Evolutionary conservation across 2,329 filamentous ascomycete species (phyloP), one percentile per base, ranked within the genome.

Genomic region (Botrytis sinoallii): DNA sequence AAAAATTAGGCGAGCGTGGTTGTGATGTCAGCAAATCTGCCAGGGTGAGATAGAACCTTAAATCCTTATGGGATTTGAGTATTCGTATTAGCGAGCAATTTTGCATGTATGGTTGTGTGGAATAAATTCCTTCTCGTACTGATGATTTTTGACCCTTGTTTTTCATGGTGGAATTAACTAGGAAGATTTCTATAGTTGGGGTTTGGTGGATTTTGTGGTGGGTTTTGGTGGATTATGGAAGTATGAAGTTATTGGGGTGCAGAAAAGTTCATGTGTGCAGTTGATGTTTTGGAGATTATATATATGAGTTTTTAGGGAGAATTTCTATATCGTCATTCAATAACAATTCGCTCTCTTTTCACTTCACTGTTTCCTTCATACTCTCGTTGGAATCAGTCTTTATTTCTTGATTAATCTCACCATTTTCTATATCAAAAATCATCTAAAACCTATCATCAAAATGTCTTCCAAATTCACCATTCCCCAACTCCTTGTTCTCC

Each of bases 381-480:
- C 48, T 42, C 48, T 57, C 18, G 12, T 32, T 29, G 5, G 5
- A 32, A 57, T 25, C 9, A 32, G 5, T 32, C 6, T 57, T 42
- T 16, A 57, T n/a, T 57, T 9, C 3, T 42, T 42, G 18, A 57
- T 22, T 42, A 25, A 9, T 32, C 25, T 3, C 38, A 57, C 35
- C 1, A 20, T 57, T 42, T 18, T 14, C 32, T 14, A 9, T 38
- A 42, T 6, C n/a, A 2, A 25, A 22, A 68, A 22, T 9, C 18
- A 68, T 22, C 22, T 1, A 16, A 42, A 42, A 4, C 7, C 9
- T 25, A 22, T 32, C 61, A 64, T 22, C 32, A 48, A 68, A 35
- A 72, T 72, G 71, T 72, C 64, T 46, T 22, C 64, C n/a, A 68
- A 60, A 48, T 48, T 69, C 40, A 68, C 48, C 25, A 38, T 68